Evolutionary conservation across 2,329 filamentous ascomycete genomes (phyloP).

Genomic region (Macroventuria anomochaeta): DNA sequence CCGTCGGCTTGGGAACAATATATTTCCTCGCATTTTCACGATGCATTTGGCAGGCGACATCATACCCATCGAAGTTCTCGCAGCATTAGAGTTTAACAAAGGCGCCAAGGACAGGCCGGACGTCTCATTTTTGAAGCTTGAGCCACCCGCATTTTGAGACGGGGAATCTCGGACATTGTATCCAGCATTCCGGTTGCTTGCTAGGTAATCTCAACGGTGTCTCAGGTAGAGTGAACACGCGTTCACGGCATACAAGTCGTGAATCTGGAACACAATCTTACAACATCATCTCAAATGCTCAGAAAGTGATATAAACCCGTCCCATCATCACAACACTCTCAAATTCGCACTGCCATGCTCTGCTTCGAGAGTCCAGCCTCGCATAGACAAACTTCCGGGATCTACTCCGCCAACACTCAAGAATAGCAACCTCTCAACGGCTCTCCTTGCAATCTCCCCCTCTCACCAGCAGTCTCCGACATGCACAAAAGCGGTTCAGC

Average conservation of each 20-base stretch:
- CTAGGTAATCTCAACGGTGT: background rate
- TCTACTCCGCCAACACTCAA: constrained; percentile 4
- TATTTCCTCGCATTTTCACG: background rate
- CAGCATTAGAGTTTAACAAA: constrained; percentile 7
- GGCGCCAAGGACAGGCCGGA: constrained; percentile 3
- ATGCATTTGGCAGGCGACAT: background rate
- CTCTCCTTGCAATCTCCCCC: constrained; percentile 11
- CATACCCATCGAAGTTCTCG: background rate
- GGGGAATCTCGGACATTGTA: background rate
- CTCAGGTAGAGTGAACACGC: constrained; percentile 4
- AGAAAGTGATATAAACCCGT: no score
- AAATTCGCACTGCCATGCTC: no score
- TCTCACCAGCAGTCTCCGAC: background rate
- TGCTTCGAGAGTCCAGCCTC: no score
- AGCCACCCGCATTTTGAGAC: background rate
- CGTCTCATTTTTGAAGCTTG: background rate
- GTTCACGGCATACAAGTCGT: background rate
- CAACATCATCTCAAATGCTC: no score
- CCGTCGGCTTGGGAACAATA: background rate
- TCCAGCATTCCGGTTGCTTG: background rate
- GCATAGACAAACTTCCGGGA: constrained; percentile 13
- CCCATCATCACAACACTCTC: no score
- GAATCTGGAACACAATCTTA: constrained; percentile 9
- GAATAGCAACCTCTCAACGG: background rate
- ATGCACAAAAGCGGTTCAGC: background rate